A percentile compares a stretch with the other conserved stretches of the same genome.
phyloP scores from a whole-genome alignment of 2,329 filamentous ascomycete species.

The Ascomycota sp. region DNA sequence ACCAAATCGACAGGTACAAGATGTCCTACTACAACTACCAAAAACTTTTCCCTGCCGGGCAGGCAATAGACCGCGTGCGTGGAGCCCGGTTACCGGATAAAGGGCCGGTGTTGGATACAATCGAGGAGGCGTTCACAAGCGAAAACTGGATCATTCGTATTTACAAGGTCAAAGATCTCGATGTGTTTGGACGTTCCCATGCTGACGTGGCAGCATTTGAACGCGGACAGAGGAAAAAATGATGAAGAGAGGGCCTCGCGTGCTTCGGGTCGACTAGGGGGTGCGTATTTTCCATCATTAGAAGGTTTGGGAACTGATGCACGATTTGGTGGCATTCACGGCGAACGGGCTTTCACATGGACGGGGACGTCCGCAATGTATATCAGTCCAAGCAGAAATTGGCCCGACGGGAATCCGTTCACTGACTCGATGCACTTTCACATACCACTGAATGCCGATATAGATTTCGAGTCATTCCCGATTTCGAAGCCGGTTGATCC shows the following conservation, averaged over 20 bases:
- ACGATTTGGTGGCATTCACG: background rate
- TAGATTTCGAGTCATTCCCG: too few species aligned
- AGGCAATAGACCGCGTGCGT: slow-evolving; percentile 80
- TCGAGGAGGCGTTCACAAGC: slow-evolving; percentile 95
- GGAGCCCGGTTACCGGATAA: slow-evolving; percentile 60
- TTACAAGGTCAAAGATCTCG: slow-evolving; percentile 98
- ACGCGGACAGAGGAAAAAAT: slow-evolving; percentile 64
- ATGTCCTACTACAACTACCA: slow-evolving; percentile 99
- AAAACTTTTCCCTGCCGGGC: slow-evolving; percentile 73
- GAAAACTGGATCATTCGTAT: slow-evolving; percentile 99
- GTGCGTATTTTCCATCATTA: background rate
- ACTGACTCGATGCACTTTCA: background rate
- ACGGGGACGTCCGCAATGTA: background rate
- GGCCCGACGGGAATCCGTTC: background rate
- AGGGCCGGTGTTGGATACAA: slow-evolving; percentile 64
- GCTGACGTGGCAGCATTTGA: slow-evolving; percentile 48
- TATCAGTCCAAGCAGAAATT: background rate
- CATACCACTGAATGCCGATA: too few species aligned
- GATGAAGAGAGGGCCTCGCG: slow-evolving; percentile 53
- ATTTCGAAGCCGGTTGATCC: too few species aligned
- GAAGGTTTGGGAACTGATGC: background rate
- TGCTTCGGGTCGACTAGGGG: slow-evolving; percentile 48
- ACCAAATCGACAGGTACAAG: slow-evolving; percentile 59
- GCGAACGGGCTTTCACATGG: background rate
- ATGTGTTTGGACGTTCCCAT: slow-evolving; percentile 87